Base-by-base conservation (phyloP, 345 rosid genomes). In the Schrenkiella parvula region DNA sequence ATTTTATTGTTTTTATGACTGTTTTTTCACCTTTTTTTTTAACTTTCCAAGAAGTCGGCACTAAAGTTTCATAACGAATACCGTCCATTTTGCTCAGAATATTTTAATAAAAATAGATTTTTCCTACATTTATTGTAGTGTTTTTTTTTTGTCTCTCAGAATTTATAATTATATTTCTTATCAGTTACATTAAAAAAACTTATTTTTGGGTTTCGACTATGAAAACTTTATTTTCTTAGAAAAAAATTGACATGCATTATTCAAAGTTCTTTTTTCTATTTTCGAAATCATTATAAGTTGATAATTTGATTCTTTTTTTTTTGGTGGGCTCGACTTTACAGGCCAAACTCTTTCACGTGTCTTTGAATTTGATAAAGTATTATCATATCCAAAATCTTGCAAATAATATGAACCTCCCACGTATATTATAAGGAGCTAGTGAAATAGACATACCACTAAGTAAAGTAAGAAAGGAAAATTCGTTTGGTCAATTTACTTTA, bases 321-420 rank as follows among this genome's bases (percentile, higher is more conserved):
- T n/a, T n/a, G n/a, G 66, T 74, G 42, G 67, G 72, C 44, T 29
- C 61, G 38, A 74, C 44, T 57, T 66, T 28, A 57, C 21, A 14
- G 61, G 67, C 78, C 53, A 66, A 66, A 57, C 44, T 57, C 59
- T 48, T 57, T 66, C 72, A 74, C 78, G 78, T 74, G 78, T 74
- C 66, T 74, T 57, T 74, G 72, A 74, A 66, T 37, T 26, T 57
- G 35, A 65, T 44, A 65, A 58, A 48, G 31, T 11, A 19, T 57
- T n/a, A 57, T 18, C 2, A n/a, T 41, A 53, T 64, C 31, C 2
- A 1, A 64, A 53, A 21, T 58, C 43, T 15, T 42, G 42, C 29
- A 58, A 37, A 66, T 14, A 35, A 46, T 50, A 41, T 50, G 68
- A 51, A 58, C 62, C 73, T 58, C 42, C 54, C 55, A 74, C 70